phyloP scores from a whole-genome alignment of 208 protist species.

The Zelonia costaricensis region DNA sequence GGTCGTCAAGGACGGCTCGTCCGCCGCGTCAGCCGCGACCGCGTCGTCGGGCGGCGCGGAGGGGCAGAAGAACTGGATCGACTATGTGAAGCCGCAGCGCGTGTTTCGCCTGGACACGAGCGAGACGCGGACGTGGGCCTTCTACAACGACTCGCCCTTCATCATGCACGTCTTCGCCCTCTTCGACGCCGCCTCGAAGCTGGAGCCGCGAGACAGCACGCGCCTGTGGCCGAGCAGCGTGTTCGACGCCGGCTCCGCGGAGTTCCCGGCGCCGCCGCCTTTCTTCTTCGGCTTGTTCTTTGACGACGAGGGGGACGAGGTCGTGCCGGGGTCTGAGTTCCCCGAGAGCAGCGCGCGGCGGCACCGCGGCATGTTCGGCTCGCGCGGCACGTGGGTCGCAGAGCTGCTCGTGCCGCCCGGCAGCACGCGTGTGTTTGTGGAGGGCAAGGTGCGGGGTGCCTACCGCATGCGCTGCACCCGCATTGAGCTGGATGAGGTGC shows the following conservation, averaged over 20 bases:
- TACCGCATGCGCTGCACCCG: constrained; percentile 31
- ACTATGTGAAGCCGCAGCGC: constrained; percentile 19
- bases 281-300: constrained; percentile 28
- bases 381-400: constrained; percentile 14
- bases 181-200: constrained; percentile 49
- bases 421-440: constrained; percentile 16
- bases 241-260: constrained; percentile 18
- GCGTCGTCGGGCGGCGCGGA: constrained; percentile 1
- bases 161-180: constrained; percentile 47
- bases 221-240: constrained; percentile 23
- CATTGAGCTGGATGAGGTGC: constrained; percentile 18
- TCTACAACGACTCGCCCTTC: constrained; percentile 64
- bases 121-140: constrained; percentile 53
- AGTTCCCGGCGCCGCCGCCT: constrained; percentile 9
- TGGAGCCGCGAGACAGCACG: constrained; percentile 41
- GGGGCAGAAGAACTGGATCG: constrained; percentile 5
- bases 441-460: constrained; percentile 19
- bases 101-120: constrained; percentile 19
- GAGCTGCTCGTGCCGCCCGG: constrained; percentile 21
- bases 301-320: constrained; percentile 19
- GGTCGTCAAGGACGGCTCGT: background rate
- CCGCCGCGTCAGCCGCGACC: background rate
- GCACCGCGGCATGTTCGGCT: constrained; percentile 17
- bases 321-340: constrained; percentile 14
- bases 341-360: constrained; percentile 13